Conservation (phyloP, 2,329 filamentous ascomycete genomes). For the Xylaria sp. region DNA sequence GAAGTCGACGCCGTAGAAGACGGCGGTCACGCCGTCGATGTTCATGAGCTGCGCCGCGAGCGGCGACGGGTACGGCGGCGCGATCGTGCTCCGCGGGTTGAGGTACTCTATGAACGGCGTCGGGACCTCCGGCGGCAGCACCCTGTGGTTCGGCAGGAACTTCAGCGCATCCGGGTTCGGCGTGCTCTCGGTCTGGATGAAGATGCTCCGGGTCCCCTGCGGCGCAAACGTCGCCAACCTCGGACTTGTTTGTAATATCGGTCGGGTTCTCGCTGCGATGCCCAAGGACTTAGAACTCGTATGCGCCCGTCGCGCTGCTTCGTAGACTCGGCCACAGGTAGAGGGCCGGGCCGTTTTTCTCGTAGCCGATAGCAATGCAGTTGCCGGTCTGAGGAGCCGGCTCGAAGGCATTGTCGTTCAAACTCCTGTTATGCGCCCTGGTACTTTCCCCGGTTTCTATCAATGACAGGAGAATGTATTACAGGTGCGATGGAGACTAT, state of each 20-base stretch:
- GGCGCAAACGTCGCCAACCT: constrained; percentile 27
- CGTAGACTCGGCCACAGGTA: constrained; percentile 28
- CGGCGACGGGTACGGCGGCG: constrained; percentile 86
- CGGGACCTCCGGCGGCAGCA: constrained; percentile 74
- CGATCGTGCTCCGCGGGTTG: constrained; percentile 82
- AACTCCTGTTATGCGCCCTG: background rate
- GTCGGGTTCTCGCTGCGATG: constrained; percentile 25
- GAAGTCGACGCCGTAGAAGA: constrained; percentile 94
- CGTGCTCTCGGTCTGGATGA: constrained; percentile 95
- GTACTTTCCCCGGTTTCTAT: background rate
- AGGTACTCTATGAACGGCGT: constrained; percentile 90
- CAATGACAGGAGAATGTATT: background rate
- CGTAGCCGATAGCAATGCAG: constrained; percentile 30
- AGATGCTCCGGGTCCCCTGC: constrained; percentile 71
- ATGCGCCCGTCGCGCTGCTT: constrained; percentile 35
- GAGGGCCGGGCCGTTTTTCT: constrained; percentile 21
- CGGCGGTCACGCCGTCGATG: constrained; percentile 89
- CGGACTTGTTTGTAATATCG: constrained; percentile 12
- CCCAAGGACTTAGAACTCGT: constrained; percentile 32
- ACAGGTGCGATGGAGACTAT: constrained; percentile 8
- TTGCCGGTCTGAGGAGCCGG: constrained; percentile 34
- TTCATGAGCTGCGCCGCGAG: constrained; percentile 89
- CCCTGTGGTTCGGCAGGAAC: constrained; percentile 87
- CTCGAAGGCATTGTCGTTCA: constrained; percentile 27
- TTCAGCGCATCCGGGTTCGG: constrained; percentile 96